phyloP scores from a whole-genome alignment of 2,329 filamentous ascomycete genomes.

The Fusarium sp. region DNA sequence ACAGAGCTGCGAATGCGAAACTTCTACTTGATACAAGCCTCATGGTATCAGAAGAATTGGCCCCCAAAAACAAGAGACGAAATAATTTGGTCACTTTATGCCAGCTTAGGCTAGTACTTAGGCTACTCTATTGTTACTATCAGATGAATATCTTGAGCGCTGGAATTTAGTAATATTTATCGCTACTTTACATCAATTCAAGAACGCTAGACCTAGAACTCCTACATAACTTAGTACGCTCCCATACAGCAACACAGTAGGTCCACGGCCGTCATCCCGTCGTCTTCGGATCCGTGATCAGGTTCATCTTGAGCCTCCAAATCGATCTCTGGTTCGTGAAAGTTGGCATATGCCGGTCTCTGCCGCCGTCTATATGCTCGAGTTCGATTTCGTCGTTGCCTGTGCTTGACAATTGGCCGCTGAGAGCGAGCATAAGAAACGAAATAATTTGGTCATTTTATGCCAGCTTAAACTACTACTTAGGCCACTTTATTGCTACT shows the following conservation, averaged over 20 bases:
- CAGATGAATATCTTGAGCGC: conserved; percentile 3
- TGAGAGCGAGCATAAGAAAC: not conserved
- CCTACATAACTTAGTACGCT: not conserved
- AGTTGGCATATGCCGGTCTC: not conserved
- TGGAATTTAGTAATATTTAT: not conserved
- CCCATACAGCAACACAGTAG: not conserved
- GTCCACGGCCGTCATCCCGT: not conserved
- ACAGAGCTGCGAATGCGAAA: not conserved
- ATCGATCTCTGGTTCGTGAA: not conserved
- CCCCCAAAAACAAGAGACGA: not conserved
- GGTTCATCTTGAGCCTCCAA: not conserved
- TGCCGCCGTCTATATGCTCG: not conserved
- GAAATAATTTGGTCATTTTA: not conserved
- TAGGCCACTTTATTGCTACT: not conserved
- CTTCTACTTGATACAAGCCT: not conserved
- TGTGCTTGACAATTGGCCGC: not conserved
- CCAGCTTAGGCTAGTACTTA: not conserved
- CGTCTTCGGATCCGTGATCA: not conserved
- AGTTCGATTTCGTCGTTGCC: not conserved
- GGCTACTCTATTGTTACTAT: not conserved
- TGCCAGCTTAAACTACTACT: not conserved
- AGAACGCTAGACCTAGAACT: not conserved
- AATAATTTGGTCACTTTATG: not conserved
- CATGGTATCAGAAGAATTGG: not conserved
- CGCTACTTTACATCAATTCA: not conserved